These are phyloP conservation scores for Ramaria sp. DNA, from an alignment of 768 basidiomycete species.

Conservation along the genomic window DNA sequence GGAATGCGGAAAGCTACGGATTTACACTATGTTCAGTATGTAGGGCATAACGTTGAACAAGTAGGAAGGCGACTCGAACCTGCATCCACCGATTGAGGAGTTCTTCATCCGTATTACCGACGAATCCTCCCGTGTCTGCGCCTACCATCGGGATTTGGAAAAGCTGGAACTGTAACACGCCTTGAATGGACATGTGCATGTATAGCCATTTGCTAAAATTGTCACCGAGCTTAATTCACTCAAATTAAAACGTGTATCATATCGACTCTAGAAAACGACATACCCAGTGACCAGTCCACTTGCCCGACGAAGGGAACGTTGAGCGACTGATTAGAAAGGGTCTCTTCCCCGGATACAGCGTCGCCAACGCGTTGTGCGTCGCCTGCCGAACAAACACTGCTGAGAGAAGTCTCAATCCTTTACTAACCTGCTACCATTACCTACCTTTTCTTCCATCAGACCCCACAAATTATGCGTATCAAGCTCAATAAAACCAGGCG, in stretches of 20 bases:
- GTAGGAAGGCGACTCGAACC: background rate
- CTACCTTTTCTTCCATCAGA: conserved; percentile 48
- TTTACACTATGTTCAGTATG: background rate
- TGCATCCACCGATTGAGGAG: conserved; percentile 83
- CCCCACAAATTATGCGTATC: conserved; percentile 67
- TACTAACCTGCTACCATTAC: background rate
- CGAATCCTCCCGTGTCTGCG: conserved; percentile 65
- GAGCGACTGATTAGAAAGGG: conserved; percentile 66
- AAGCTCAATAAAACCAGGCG: conserved; percentile 47
- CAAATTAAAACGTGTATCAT: no score
- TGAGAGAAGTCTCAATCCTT: background rate
- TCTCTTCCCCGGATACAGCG: conserved; percentile 44
- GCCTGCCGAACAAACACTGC: conserved; percentile 18
- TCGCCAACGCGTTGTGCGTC: conserved; percentile 46
- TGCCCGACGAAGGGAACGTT: conserved; percentile 57
- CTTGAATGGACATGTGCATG: conserved; percentile 60
- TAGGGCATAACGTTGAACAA: background rate
- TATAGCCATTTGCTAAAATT: conserved; percentile 69
- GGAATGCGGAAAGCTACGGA: conserved; percentile 54
- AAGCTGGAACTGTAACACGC: conserved; percentile 71
- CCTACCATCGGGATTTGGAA: conserved; percentile 81
- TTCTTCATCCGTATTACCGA: conserved; percentile 65
- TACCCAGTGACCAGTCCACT: conserved; percentile 68
- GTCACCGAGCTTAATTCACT: conserved; percentile 53
- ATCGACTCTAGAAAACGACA: conserved; percentile 11